A percentile compares a stretch with the other conserved stretches of the same genome.
Evolutionary conservation across 306 rosid genomes (phyloP).

Genomic region (Quercus bicolor): DNA sequence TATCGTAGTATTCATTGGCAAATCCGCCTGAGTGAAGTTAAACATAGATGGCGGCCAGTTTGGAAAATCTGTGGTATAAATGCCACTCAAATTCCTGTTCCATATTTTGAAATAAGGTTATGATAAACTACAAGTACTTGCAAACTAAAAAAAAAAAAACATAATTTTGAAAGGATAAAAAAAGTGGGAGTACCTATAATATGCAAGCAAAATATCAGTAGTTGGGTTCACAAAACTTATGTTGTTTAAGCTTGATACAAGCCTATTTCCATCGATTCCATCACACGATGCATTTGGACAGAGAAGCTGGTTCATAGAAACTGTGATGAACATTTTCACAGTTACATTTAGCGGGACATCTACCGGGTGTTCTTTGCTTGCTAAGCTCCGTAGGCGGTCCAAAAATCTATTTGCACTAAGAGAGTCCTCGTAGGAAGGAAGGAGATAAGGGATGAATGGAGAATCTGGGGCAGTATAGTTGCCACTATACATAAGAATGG

Average conservation of each 20-base stretch:
- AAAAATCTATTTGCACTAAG: no score
- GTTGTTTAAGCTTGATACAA: conserved; percentile 39
- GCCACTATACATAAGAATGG: conserved; percentile 23
- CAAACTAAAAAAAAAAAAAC: no score
- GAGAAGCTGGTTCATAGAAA: conserved; percentile 36
- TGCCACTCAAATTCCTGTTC: conserved; percentile 5
- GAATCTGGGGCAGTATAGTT: background rate
- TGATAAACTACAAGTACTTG: no score
- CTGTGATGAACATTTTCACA: conserved; percentile 19
- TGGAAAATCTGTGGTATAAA: conserved; percentile 7
- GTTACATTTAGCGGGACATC: conserved; percentile 34
- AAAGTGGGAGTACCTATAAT: no score
- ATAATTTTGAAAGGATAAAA: no score
- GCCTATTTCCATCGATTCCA: background rate
- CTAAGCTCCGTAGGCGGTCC: conserved; percentile 18
- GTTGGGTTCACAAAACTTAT: conserved; percentile 35
- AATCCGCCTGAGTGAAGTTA: background rate
- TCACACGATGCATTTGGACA: no score
- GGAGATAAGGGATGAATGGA: conserved; percentile 11
- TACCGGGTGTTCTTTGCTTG: conserved; percentile 17
- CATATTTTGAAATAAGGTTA: background rate
- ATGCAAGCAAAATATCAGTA: no score
- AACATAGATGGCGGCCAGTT: background rate
- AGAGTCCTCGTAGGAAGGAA: conserved; percentile 28
- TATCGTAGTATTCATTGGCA: no score